These are phyloP conservation scores for Phaeoacremonium minimum DNA, from an alignment of 2,329 filamentous ascomycete genomes.

Conservation along the genomic window DNA sequence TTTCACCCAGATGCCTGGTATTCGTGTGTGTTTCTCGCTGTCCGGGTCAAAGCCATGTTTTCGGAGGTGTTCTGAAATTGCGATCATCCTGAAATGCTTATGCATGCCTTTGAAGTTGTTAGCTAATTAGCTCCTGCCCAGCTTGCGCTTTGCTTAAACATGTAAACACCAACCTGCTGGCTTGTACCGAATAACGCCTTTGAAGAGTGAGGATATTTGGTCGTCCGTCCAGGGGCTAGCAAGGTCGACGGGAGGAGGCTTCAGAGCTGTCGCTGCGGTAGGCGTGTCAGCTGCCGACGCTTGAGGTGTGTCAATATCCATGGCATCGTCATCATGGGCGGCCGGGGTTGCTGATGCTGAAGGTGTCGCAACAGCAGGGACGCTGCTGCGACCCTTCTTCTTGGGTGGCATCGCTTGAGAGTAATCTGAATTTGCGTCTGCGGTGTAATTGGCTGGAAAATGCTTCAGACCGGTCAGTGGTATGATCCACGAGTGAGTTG, in stretches of 20 bases:
- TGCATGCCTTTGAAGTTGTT: slow-evolving; percentile 63
- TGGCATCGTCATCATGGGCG: slow-evolving; percentile 52
- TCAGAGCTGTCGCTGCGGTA: slow-evolving; percentile 31
- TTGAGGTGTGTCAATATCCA: slow-evolving; percentile 55
- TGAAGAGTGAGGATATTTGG: slow-evolving; percentile 88
- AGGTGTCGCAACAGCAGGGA: slow-evolving; percentile 56
- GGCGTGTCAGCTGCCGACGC: slow-evolving; percentile 44
- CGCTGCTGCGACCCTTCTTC: slow-evolving; percentile 59
- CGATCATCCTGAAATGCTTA: slow-evolving; percentile 89
- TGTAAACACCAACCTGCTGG: slow-evolving; percentile 74
- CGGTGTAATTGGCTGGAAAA: too few relatives aligned
- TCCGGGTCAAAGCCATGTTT: slow-evolving; percentile 76
- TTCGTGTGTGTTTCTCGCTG: slow-evolving; percentile 72
- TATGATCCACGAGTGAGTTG: too few relatives aligned
- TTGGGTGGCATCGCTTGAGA: slow-evolving; percentile 64
- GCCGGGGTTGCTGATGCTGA: slow-evolving; percentile 36
- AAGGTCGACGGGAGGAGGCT: slow-evolving; percentile 33
- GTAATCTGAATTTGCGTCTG: too few relatives aligned
- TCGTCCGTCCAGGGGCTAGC: slow-evolving; percentile 91
- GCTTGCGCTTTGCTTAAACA: too few relatives aligned
- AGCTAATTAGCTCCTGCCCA: too few relatives aligned
- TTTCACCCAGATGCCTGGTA: slow-evolving; percentile 90
- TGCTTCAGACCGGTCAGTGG: too few relatives aligned
- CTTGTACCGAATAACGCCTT: slow-evolving; percentile 90
- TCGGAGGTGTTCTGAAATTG: slow-evolving; percentile 74